Evolutionary conservation across 768 basidiomycete species (phyloP).

Genomic region (Lactarius trivialis): DNA sequence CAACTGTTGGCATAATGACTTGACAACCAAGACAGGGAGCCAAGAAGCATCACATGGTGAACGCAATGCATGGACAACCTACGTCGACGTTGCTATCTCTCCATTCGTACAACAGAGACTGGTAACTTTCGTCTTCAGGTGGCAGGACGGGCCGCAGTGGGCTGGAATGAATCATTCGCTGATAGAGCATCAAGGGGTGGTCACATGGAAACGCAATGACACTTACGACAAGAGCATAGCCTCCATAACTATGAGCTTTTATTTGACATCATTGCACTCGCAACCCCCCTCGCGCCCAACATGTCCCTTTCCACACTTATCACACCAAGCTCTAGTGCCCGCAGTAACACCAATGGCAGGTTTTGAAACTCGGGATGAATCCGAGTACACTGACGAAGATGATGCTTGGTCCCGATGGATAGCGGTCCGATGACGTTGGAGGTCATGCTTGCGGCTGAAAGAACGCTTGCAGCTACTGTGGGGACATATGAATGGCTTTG

Average conservation of each 20-base stretch:
- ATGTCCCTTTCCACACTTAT: constrained; percentile 28
- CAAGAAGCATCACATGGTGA: background rate
- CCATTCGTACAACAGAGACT: constrained; percentile 25
- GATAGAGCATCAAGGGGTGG: background rate
- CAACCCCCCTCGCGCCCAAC: constrained; percentile 25
- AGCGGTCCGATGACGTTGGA: constrained; percentile 82
- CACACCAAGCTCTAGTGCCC: constrained; percentile 20
- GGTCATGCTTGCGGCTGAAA: constrained; percentile 91
- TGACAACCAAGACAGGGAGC: background rate
- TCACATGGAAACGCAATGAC: background rate
- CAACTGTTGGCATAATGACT: constrained; percentile 1
- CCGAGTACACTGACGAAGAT: constrained; percentile 23
- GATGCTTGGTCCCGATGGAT: constrained; percentile 47
- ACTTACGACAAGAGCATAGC: background rate
- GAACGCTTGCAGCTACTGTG: constrained; percentile 82
- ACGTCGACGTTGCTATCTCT: constrained; percentile 25
- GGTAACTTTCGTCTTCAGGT: constrained; percentile 24
- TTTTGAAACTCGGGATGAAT: constrained; percentile 18
- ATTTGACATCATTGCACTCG: constrained; percentile 58
- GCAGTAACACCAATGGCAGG: constrained; percentile 17
- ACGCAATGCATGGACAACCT: constrained; percentile 17
- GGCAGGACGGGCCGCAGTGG: constrained; percentile 22
- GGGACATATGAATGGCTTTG: constrained; percentile 85
- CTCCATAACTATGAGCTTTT: constrained; percentile 24
- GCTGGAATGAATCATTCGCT: constrained; percentile 3